A percentile compares a stretch with the other conserved stretches of the same genome.
phyloP scores from a whole-genome alignment of 179 eudicot species.

The Vitellaria paradoxa region DNA sequence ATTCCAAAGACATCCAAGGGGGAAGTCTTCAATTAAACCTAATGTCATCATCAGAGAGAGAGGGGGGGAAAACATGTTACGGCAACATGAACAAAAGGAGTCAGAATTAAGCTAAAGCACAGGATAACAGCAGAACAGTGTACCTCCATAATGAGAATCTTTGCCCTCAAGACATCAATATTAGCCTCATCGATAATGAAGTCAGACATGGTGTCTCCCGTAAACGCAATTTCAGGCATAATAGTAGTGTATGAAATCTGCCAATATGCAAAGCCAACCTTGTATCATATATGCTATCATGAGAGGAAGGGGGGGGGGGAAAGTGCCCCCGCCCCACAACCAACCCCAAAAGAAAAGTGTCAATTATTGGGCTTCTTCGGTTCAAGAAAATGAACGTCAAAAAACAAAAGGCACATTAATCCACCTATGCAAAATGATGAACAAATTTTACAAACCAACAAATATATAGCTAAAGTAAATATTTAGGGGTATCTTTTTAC shows the following conservation, averaged over 20 bases:
- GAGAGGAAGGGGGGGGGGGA: background rate
- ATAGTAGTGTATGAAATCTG: constrained; percentile 72
- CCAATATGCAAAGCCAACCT: constrained; percentile 20
- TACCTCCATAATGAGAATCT: constrained; percentile 98
- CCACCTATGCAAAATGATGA: background rate
- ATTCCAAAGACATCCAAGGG: no score
- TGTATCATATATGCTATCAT: background rate
- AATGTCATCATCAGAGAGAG: no score
- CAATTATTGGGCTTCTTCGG: no score
- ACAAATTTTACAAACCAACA: background rate
- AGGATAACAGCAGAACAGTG: background rate
- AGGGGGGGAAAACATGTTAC: no score
- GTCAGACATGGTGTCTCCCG: constrained; percentile 91
- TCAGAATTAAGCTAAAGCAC: background rate
- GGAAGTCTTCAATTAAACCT: no score
- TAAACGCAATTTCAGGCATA: constrained; percentile 89
- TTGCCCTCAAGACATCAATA: constrained; percentile 67
- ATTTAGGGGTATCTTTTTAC: background rate
- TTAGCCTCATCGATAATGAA: constrained; percentile 62
- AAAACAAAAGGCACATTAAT: background rate
- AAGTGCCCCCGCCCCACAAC: background rate
- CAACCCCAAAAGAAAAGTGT: background rate
- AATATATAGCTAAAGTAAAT: background rate
- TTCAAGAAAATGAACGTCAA: background rate
- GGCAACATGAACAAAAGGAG: background rate